phyloP scores from a whole-genome alignment of 2,329 filamentous ascomycete species.

The Malbranchea cinnamomea region DNA sequence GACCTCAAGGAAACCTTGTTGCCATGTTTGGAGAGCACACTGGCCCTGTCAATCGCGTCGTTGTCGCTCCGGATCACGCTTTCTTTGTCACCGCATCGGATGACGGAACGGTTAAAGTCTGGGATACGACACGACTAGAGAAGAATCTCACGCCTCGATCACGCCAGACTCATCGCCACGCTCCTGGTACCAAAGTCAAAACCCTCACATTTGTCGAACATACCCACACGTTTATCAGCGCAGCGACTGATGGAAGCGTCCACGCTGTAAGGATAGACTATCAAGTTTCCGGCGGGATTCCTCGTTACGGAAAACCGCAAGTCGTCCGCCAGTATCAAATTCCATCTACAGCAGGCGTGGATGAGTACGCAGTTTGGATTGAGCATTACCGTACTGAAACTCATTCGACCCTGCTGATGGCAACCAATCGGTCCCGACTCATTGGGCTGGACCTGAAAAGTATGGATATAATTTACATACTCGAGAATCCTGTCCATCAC shows the following conservation, averaged over 20 bases:
- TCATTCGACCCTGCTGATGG: constrained; percentile 68
- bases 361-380: constrained; percentile 74
- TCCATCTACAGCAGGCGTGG: constrained; percentile 20
- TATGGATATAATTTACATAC: constrained; percentile 65
- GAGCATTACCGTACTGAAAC: constrained; percentile 79
- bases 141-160: constrained; percentile 81
- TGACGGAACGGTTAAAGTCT: constrained; percentile 80
- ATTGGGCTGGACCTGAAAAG: constrained; percentile 73
- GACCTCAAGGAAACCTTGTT: constrained; percentile 67
- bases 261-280: constrained; percentile 77
- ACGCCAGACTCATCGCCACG: constrained; percentile 69
- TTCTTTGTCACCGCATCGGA: constrained; percentile 93
- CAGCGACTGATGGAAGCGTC: constrained; percentile 76
- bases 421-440: constrained; percentile 73
- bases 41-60: constrained; percentile 65
- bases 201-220: constrained; percentile 84
- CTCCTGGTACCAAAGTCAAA: constrained; percentile 55
- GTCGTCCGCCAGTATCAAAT: constrained; percentile 71
- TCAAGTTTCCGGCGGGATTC: constrained; percentile 40
- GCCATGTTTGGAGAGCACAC: constrained; percentile 81
- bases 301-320: constrained; percentile 63
- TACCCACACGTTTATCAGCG: constrained; percentile 85
- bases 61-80: constrained; percentile 72
- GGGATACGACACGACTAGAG: constrained; percentile 82
- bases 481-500: constrained; percentile 82